These are phyloP conservation scores for Ustulina deusta DNA, from an alignment of 2,329 filamentous ascomycete genomes.

Conservation along the genomic window DNA sequence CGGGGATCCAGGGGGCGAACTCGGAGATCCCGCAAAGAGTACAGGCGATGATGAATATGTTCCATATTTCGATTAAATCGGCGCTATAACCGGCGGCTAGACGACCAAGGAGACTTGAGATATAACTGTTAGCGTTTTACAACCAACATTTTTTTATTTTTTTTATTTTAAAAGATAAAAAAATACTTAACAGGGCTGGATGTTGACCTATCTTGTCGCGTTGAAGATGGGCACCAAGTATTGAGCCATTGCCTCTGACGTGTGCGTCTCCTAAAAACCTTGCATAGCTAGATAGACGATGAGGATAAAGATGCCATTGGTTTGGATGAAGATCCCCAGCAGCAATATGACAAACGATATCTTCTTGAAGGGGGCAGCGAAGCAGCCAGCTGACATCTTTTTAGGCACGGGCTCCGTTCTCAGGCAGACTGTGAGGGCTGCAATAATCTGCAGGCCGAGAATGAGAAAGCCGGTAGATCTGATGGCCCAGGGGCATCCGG, in stretches of 20 bases:
- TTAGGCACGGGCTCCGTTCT: slow-evolving; percentile 9
- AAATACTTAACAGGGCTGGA: no score
- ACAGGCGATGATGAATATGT: slow-evolving; percentile 17
- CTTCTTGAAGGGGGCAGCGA: slow-evolving; percentile 13
- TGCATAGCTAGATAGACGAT: slow-evolving; percentile 5
- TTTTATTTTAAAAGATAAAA: no score
- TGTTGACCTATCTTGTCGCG: not conserved
- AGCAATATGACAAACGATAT: not conserved
- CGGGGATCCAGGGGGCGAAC: slow-evolving; percentile 19
- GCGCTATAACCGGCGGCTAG: not conserved
- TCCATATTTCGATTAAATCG: slow-evolving; percentile 18
- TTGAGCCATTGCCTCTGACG: not conserved
- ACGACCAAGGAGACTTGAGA: slow-evolving; percentile 19
- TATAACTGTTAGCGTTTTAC: not conserved
- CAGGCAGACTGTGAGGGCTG: not conserved
- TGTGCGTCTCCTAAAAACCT: not conserved
- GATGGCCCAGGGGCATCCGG: slow-evolving; percentile 22
- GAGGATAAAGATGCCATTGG: slow-evolving; percentile 4
- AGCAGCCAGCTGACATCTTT: slow-evolving; percentile 2
- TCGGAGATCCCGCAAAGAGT: slow-evolving; percentile 11
- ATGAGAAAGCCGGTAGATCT: slow-evolving; percentile 21
- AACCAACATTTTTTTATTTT: not conserved
- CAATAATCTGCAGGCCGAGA: slow-evolving; percentile 21
- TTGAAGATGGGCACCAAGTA: slow-evolving; percentile 5
- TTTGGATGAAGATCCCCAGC: slow-evolving; percentile 2